Base-by-base conservation (phyloP, 192 early-diverging fungal genomes). In the Spizellomyces sp. region DNA sequence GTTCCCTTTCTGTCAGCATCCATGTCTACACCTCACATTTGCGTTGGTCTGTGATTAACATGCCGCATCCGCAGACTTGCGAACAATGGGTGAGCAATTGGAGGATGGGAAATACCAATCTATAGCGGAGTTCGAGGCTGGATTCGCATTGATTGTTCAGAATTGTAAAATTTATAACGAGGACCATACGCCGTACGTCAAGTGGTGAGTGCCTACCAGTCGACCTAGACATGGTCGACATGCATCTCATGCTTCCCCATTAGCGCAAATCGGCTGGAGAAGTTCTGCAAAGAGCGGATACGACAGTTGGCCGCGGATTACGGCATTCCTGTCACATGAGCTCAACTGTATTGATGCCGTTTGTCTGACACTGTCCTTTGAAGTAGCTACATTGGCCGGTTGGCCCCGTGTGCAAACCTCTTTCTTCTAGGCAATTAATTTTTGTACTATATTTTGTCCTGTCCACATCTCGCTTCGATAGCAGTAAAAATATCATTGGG, bases 131-230 rank as follows among this genome's bases (percentile, higher is more conserved):
- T 99, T 96, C 84, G 79, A 83, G 41, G 78, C 78, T 5, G 98
- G 98, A 69, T 89, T 89, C 22, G 85, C 85, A 79, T 94, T 94
- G 81, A 98, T 99, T 15, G 96, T 96, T 76, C 82, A 92, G 62
- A 99, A 99, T 77, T 94, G 94, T 76, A 83, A 89, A 67, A 85
- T 83, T 10, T 99, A 98, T 78, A 99, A 99, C 69, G 92, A 90
- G 48, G 92, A 94, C 69, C 80, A 85, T 27, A 94, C 94, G 5
- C 83, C 83, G 46, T 98, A 96, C 83, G 86, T 87, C 67, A 87
- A 90, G 63, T 94, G 90, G 68, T 78, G 70, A 50, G 59, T 58
- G 6, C n/a, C 15, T 41, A 41, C 59, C 42, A 6, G 17, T 6
- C 17, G 42, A 27, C 22, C 59, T 61, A 19, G 12, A n/a, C 50